A percentile compares a stretch with the other conserved stretches of the same genome.
phyloP scores from a whole-genome alignment of 495 filamentous ascomycete genomes.

The Elaphomyces granulatus region DNA sequence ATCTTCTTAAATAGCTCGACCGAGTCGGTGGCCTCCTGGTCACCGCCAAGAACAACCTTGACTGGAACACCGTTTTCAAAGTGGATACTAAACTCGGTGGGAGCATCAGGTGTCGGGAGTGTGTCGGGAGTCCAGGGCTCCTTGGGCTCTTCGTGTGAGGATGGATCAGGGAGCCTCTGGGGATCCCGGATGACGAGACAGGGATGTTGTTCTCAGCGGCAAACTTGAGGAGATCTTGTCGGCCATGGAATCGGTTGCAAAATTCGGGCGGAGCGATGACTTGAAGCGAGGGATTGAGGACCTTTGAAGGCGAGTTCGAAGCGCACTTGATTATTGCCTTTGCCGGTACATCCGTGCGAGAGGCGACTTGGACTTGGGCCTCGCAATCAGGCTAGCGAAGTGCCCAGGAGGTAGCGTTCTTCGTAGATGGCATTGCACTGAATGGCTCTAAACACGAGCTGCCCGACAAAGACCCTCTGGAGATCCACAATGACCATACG shows the following conservation, averaged over 20 bases:
- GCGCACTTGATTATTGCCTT: constrained; percentile 78
- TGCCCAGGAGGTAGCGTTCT: constrained; percentile 63
- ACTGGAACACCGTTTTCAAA: constrained; percentile 79
- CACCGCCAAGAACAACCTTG: constrained; percentile 44
- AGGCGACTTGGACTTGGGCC: constrained; percentile 40
- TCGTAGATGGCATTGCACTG: constrained; percentile 84
- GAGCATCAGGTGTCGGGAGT: constrained; percentile 56
- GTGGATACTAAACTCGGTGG: constrained; percentile 59
- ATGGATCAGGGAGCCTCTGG: constrained; percentile 42
- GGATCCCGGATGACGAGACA: constrained; percentile 67
- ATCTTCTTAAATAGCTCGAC: constrained; percentile 77
- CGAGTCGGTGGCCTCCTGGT: constrained; percentile 56
- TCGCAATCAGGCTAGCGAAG: too few species aligned
- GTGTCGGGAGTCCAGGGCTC: constrained; percentile 75
- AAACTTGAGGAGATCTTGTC: constrained; percentile 80
- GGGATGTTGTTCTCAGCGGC: constrained; percentile 66
- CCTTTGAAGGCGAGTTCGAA: constrained; percentile 69
- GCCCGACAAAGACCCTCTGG: constrained; percentile 63
- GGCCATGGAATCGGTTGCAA: constrained; percentile 67
- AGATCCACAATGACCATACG: constrained; percentile 37
- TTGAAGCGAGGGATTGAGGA: constrained; percentile 60
- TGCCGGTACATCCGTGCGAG: constrained; percentile 73
- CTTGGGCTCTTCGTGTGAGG: constrained; percentile 46
- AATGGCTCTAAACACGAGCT: constrained; percentile 78
- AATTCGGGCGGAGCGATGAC: constrained; percentile 81